A percentile compares a stretch with the other conserved stretches of the same genome.
These are phyloP conservation scores for Beauveria varroae DNA, from an alignment of 2,329 filamentous ascomycete genomes.

Conservation along the genomic window DNA sequence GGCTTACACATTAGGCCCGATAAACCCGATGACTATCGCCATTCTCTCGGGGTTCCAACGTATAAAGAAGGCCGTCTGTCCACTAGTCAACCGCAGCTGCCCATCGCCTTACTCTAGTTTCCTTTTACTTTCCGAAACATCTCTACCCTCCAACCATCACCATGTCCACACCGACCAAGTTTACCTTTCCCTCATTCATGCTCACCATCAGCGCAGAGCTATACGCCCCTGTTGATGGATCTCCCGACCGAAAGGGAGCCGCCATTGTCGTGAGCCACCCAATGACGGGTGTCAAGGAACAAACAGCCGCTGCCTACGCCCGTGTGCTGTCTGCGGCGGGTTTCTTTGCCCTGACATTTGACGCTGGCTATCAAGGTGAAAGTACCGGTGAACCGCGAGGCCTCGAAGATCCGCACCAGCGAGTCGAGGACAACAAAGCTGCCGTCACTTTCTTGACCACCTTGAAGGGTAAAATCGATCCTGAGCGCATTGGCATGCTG, in stretches of 20 bases:
- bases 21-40: background rate
- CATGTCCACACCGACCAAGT: background rate
- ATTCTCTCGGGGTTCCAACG: background rate
- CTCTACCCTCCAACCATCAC: background rate
- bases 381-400: constrained; percentile 24
- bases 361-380: constrained; percentile 31
- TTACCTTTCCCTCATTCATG: constrained; percentile 1
- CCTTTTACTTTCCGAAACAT: background rate
- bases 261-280: constrained; percentile 23
- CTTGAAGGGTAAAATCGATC: constrained; percentile 19
- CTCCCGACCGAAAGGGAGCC: background rate
- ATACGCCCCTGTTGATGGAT: constrained; percentile 6
- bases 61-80: background rate
- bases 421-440: constrained; percentile 26
- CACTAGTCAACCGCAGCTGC: too few relatives aligned
- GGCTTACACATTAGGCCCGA: background rate
- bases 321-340: constrained; percentile 20
- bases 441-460: constrained; percentile 27
- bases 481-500: constrained; percentile 26
- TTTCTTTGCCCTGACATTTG: constrained; percentile 24
- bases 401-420: constrained; percentile 30
- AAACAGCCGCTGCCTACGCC: constrained; percentile 25
- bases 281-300: constrained; percentile 27
- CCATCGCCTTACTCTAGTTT: too few relatives aligned
- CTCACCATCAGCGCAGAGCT: constrained; percentile 11